Base-by-base conservation (phyloP, 257 asterid genomes). In the Asclepias syriaca region DNA sequence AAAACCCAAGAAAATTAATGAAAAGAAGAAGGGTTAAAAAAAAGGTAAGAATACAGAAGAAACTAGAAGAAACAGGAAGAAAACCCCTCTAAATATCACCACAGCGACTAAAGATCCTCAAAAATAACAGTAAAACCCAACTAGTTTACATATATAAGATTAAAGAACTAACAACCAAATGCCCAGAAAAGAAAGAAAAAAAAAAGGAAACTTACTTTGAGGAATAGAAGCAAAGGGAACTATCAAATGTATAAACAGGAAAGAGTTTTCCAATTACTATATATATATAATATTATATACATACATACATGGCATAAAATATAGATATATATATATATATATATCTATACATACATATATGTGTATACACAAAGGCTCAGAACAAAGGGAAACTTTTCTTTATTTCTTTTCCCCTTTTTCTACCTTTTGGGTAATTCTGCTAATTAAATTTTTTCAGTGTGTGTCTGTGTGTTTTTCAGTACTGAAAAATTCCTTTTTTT, bases 401-500 rank as follows among this genome's bases (percentile, higher is more conserved):
- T 50, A 5, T 15, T 15, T 4, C 46, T 5, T 34, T 66, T 43
- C 45, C 40, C n/a, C 37, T 45, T 59, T 53, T 32, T 65, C 18
- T 37, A 65, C 68, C 40, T 61, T 72, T 77, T 22, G 70, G 61
- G 32, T 27, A 34, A 53, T 10, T 79, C 61, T 60, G 27, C 59
- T 50, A 10, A 24, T 49, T 68, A 34, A 50, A 43, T 43, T 43
- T 34, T 69, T 53, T 18, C 46, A 43, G 65, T 19, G 55, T 19
- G 55, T 69, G 75, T 79, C 71, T 79, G 83, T 83, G 80, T 9
- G 48, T 68, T 43, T 39, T 54, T 27, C 29, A 22, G 6, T 37
- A 80, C 78, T 77, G 82, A 78, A 78, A 79, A 74, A 53, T 75
- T 80, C 78, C 75, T 78, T 40, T 40, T 40, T 40, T 40, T 40